Evolutionary conservation across 2,329 filamentous ascomycete species (phyloP).

Genomic region (Onygenales sp.): DNA sequence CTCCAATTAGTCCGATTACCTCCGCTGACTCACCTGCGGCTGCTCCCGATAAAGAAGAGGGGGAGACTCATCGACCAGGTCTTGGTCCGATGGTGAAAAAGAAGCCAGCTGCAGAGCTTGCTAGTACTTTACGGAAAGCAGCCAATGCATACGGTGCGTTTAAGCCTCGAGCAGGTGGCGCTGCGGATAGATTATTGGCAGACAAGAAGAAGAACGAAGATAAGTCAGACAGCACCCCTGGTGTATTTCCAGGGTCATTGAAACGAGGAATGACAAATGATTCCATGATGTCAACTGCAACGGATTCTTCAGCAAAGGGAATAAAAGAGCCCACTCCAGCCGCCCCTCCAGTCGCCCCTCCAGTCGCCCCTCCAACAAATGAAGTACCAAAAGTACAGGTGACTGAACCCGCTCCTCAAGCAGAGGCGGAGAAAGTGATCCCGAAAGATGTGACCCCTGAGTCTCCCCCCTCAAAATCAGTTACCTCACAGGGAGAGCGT

Average conservation of each 20-base stretch:
- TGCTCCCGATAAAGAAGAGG: constrained; percentile 39
- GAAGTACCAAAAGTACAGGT: constrained; percentile 28
- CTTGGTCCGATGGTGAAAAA: constrained; percentile 86
- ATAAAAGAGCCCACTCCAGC: constrained; percentile 3
- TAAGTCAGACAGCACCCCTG: constrained; percentile 80
- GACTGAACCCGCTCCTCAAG: constrained; percentile 23
- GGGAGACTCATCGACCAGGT: constrained; percentile 57
- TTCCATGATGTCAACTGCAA: constrained; percentile 20
- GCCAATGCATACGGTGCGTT: constrained; percentile 64
- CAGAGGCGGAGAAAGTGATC: constrained; percentile 15
- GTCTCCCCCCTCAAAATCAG: constrained; percentile 24
- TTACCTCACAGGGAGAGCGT: constrained; percentile 41
- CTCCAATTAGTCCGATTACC: neutral
- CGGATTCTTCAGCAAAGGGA: constrained; percentile 23
- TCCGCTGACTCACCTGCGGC: constrained; percentile 16
- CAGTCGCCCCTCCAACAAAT: constrained; percentile 13
- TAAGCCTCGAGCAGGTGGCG: constrained; percentile 79
- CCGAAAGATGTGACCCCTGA: constrained; percentile 19
- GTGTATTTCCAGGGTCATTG: constrained; percentile 71
- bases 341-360: neutral
- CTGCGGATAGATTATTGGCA: constrained; percentile 66
- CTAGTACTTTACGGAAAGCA: constrained; percentile 69
- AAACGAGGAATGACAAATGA: constrained; percentile 34
- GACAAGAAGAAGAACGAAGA: constrained; percentile 47
- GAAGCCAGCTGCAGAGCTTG: constrained; percentile 64